Percentiles rank a stretch among this genome's conserved stretches.
phyloP scores from a whole-genome alignment of 345 rosid species.

The Camelina laxa region DNA sequence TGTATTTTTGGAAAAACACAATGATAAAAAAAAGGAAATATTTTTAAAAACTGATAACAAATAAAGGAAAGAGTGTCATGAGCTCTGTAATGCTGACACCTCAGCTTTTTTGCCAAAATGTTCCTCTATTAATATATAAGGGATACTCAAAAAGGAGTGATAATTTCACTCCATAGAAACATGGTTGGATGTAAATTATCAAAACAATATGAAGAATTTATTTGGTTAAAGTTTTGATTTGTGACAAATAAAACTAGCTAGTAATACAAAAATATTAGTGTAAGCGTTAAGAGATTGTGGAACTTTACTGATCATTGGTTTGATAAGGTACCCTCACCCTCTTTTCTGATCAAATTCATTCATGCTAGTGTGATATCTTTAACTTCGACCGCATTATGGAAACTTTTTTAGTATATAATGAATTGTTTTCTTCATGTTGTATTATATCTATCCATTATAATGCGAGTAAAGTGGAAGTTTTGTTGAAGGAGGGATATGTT shows the following conservation, averaged over 20 bases:
- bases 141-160: too few relatives aligned
- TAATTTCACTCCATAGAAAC: background rate
- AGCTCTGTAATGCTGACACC: too few relatives aligned
- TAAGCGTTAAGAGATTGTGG: background rate
- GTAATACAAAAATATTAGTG: background rate
- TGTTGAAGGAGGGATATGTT: background rate
- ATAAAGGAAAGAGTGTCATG: too few relatives aligned
- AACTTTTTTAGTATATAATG: background rate
- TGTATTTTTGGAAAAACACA: too few relatives aligned
- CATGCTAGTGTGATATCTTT: background rate
- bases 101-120: too few relatives aligned
- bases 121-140: too few relatives aligned
- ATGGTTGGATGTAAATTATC: background rate
- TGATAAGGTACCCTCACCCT: too few relatives aligned
- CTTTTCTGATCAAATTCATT: too few relatives aligned
- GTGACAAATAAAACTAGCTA: background rate
- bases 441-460: background rate
- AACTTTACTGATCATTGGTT: too few relatives aligned
- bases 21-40: too few relatives aligned
- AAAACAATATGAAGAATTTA: background rate
- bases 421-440: background rate
- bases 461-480: slow-evolving; percentile 11
- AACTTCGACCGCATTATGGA: background rate
- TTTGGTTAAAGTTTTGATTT: background rate
- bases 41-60: too few relatives aligned